Base-by-base conservation (phyloP, 2,329 filamentous ascomycete genomes). In the Tolypocladium tropicale region DNA sequence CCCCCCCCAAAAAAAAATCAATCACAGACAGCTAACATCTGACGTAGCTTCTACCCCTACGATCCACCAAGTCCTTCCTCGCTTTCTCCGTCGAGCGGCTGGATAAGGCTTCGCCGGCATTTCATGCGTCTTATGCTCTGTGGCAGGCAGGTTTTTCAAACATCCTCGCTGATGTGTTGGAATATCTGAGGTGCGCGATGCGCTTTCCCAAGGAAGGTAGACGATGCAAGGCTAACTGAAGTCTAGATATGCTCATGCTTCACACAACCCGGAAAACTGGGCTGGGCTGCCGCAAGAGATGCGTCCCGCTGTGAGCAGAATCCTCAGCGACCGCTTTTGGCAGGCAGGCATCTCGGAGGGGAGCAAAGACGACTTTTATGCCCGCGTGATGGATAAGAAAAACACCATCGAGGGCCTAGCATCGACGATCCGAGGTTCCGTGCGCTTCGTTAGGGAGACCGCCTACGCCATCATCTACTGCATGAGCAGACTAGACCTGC, bases 241-340 rank as follows among this genome's bases (percentile, higher is more conserved):
- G 10, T 49, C 14, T 57, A 89, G 88, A 66, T 87, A 95, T 69
- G 92, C 93, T 0, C 93, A 97, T 72, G 89, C 90, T 1, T 92
- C 95, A 59, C 91, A 96, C 67, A 92, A 96, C 64, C 83, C 89
- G 1, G 77, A 82, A 23, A 95, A 91, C 66, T 99, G 94, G 93
- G 77, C 80, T 11, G 82, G 85, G 34, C 74, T 96, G 18, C 86
- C 91, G 1, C 69, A 76, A 12, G 90, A 95, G 46, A 86, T 95
- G 77, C 85, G 85, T 57, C 75, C 80, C 6, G 83, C 95, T 54
- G 88, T 97, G 41, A 82, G 84, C 48, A 83, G 89, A 25, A 90
- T 97, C 23, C 75, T 99, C 25, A 95, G 91, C 16, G 94, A 99
- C 71, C 82, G 94, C 28, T 99, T 99, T 70, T 99, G 94, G 94